Conservation (phyloP, 768 basidiomycete species). For the Fomitopsis serialis region DNA sequence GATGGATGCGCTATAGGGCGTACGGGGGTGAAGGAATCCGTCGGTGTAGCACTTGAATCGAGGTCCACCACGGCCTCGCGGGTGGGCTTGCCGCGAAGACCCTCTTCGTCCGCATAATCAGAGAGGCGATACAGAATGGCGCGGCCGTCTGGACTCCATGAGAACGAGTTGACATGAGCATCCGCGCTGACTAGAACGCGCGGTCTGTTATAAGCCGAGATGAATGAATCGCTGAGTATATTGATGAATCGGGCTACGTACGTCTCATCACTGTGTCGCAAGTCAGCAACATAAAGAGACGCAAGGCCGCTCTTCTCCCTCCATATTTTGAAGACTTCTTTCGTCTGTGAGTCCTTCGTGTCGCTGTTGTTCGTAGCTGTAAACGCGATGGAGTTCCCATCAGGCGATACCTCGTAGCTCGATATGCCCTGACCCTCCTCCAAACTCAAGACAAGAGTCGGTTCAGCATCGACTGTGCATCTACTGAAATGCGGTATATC, state of each 20-base stretch:
- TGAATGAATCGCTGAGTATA: neutral
- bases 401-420: neutral
- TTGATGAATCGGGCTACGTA: neutral
- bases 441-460: neutral
- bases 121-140: neutral
- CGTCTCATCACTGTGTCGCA: neutral
- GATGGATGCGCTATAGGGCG: neutral
- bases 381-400: neutral
- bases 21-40: neutral
- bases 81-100: neutral
- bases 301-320: constrained; percentile 1
- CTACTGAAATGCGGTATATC: neutral
- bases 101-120: neutral
- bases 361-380: neutral
- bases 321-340: neutral
- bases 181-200: neutral
- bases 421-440: neutral
- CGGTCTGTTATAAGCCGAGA: neutral
- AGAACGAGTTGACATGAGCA: constrained; percentile 1
- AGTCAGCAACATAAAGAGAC: neutral
- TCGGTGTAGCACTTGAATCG: neutral
- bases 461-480: neutral
- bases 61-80: neutral
- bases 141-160: neutral
- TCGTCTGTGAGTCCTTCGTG: neutral